Conservation (phyloP, 2,329 filamentous ascomycete genomes). For the Cercospora zeina region DNA sequence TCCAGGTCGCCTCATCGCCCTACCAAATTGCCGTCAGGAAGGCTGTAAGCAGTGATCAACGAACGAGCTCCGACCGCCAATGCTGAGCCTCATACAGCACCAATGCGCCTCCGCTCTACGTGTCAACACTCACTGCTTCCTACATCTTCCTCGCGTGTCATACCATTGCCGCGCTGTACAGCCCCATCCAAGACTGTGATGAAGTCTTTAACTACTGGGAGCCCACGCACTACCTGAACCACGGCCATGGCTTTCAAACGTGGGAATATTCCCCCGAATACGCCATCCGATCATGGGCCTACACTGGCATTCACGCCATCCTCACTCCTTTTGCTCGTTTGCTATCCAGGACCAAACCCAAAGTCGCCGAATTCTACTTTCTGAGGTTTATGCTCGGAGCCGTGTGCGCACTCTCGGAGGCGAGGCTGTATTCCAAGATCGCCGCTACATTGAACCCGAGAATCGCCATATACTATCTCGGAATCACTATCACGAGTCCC, state of each 20-base stretch:
- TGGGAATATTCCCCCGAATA: slow-evolving; percentile 98
- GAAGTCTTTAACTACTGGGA: slow-evolving; percentile 99
- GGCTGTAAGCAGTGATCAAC: slow-evolving; percentile 18
- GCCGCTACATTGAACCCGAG: slow-evolving; percentile 75
- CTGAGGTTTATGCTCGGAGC: slow-evolving; percentile 74
- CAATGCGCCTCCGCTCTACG: slow-evolving; percentile 23
- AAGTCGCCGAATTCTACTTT: slow-evolving; percentile 75
- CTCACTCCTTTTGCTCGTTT: slow-evolving; percentile 43
- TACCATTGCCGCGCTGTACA: slow-evolving; percentile 72
- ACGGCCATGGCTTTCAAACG: slow-evolving; percentile 91
- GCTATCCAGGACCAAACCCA: slow-evolving; percentile 45
- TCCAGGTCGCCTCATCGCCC: slow-evolving; percentile 29
- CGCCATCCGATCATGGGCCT: slow-evolving; percentile 93
- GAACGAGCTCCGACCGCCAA: neutral
- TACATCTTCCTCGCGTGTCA: slow-evolving; percentile 76
- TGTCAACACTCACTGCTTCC: slow-evolving; percentile 71
- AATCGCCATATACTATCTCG: slow-evolving; percentile 80
- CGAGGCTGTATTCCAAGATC: slow-evolving; percentile 75
- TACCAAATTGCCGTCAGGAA: slow-evolving; percentile 27
- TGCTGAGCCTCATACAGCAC: slow-evolving; percentile 14
- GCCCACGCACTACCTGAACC: slow-evolving; percentile 87
- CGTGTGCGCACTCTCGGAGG: slow-evolving; percentile 77
- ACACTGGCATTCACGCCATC: slow-evolving; percentile 75
- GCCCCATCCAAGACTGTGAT: slow-evolving; percentile 96
- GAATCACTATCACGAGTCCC: slow-evolving; percentile 74